Base-by-base conservation (phyloP, 176 grass and related monocot species). In the Olyra latifolia region DNA sequence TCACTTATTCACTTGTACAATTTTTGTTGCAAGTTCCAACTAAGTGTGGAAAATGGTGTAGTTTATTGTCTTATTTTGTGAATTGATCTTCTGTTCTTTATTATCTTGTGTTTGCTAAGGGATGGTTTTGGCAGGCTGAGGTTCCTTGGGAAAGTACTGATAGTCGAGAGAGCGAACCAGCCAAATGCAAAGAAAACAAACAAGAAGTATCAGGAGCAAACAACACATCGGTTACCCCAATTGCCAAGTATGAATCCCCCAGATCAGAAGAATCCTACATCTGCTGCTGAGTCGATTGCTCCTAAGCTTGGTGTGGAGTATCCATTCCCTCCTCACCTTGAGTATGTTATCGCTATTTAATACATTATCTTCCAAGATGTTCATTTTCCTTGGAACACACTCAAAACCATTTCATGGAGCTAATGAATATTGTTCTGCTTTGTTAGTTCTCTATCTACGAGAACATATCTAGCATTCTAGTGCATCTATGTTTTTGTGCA, bases 271-370 rank as follows among this genome's bases (percentile, higher is more conserved):
- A 85, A 92, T 65, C 43, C 64, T 58, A 48, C 83, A 43, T 55
- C 71, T 11, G 72, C 16, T 69, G 66, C 91, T 66, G 95, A 98
- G 80, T 88, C 88, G 16, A 93, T 98, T 57, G 90, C 89, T 54
- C 78, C 92, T 49, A 94, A 74, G 59, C 95, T 94, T 76, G 92
- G 95, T 53, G 88, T 98, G 68, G 92, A 98, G 48, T 98, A 94
- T 60, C 83, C 95, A 32, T 94, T 98, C 83, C 95, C 95, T 70
- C 90, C 95, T 25, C 86, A 94, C 76, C 95, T 98, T 7, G 88
- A 94, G 95, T 97, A 97, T 81, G 89, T 77, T 57, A 48, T 82
- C 11, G 0, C 10, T 62, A 24, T 80, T 50, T 22, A 20, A 62
- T 39, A 42, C 8, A 50, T 62, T 43, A 49, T 61, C 32, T 39